Evolutionary conservation across 1,139 yeast genomes (phyloP), one percentile per base, ranked within the genome.

Genomic region (Debaryomycetaceae sp.): DNA sequence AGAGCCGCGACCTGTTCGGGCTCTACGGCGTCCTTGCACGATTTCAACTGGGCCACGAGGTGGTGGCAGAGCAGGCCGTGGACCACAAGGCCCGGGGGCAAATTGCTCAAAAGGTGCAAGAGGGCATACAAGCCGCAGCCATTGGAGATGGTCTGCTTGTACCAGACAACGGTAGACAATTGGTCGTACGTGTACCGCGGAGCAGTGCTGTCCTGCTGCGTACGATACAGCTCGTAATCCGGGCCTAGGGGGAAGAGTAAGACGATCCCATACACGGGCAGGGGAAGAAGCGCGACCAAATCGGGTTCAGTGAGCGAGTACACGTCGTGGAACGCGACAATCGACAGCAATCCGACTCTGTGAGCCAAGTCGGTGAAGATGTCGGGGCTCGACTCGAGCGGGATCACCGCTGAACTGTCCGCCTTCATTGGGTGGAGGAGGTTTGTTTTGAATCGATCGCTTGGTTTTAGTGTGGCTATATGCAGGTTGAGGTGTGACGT

Each of bases 61-160:
- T 47, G 44, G 26, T 49, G 41, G 14, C 63, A 36, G 15, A 56
- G 38, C 56, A 54, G 59, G 33, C 53, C 62, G 25, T 45, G 46
- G 33, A 50, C 68, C 37, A 51, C 62, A 35, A 53, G 52, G 21
- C 67, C 73, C 3, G 45, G 39, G 2, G 75, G 71, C 30, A 80
- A 57, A 47, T 90, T 90, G 18, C 77, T 55, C 23, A 85, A 53
- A 0, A 82, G 63, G 45, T 90, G 97, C 19, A 90, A 55, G 28
- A 90, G 55, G 0, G 95, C 98, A 53, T 81, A 85, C 27, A 92
- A 68, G 4, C 98, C 98, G 56, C 98, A 90, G 0, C 95, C 94
- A 50, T 90, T 90, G 36, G 74, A 73, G 23, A 90, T 75, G 1
- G 90, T 77, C 45, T 90, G 98, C 37, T 73, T 74, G 44, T 74